Evolutionary conservation across 371 early-diverging fungal genomes (phyloP).

Genomic region (Actinomortierella ambigua): DNA sequence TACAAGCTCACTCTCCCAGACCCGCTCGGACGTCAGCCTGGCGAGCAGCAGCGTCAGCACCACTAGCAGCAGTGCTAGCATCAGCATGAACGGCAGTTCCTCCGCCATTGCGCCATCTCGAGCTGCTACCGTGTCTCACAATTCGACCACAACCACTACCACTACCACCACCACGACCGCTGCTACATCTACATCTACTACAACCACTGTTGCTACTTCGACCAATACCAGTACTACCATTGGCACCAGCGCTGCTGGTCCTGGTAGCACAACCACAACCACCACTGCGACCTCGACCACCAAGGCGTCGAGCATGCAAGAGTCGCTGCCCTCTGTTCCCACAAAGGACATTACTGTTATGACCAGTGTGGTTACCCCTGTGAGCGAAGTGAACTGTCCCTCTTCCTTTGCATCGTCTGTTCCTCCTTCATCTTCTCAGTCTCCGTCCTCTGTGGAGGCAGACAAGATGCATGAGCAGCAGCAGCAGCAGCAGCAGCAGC

Average conservation of each 20-base stretch:
- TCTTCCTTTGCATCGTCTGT: no score
- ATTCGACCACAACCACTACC: slow-evolving; percentile 14
- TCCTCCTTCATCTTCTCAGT: no score
- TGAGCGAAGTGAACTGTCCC: no score
- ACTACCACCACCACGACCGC: slow-evolving; percentile 39
- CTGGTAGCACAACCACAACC: neutral
- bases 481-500: no score
- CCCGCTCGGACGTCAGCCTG: neutral
- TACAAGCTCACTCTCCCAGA: slow-evolving; percentile 1
- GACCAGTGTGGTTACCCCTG: neutral
- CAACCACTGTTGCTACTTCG: slow-evolving; percentile 1
- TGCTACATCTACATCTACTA: slow-evolving; percentile 5
- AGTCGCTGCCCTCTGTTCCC: neutral
- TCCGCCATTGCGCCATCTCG: neutral
- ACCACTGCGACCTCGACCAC: slow-evolving; percentile 3
- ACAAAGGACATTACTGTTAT: slow-evolving; percentile 1
- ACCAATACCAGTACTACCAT: no score
- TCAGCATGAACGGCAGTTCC: neutral
- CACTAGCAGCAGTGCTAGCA: neutral
- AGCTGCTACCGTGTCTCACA: neutral
- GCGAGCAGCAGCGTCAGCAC: neutral
- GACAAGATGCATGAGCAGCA: no score
- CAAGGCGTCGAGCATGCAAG: neutral
- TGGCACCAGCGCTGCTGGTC: neutral
- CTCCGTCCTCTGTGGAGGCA: no score